Percentiles rank a stretch among this genome's conserved stretches.
These are phyloP conservation scores for Cenchrus purpureus DNA, from an alignment of 176 grass and related monocot genomes.

Conservation along the genomic window DNA sequence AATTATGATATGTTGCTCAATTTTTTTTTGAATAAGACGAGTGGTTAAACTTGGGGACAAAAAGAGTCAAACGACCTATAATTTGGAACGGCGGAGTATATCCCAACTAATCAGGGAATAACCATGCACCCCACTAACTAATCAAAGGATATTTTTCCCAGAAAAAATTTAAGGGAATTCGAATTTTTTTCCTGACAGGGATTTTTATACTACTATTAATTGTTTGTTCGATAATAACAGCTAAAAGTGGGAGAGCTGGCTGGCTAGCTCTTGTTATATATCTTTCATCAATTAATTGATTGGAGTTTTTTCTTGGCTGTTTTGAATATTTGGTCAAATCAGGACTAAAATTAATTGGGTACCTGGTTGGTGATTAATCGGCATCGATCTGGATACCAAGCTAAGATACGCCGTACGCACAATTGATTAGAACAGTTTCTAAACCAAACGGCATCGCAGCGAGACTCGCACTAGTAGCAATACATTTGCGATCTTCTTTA, in stretches of 20 bases:
- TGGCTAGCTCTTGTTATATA: neutral
- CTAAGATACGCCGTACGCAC: slow-evolving; percentile 3
- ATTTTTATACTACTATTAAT: neutral
- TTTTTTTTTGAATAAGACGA: too few relatives aligned
- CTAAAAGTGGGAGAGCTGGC: neutral
- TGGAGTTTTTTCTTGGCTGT: neutral
- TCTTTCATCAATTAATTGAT: neutral
- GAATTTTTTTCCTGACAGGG: neutral
- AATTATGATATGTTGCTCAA: too few relatives aligned
- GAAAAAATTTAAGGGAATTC: neutral
- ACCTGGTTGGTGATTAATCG: slow-evolving; percentile 40
- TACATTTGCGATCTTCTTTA: neutral
- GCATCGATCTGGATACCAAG: slow-evolving; percentile 26
- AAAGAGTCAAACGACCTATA: too few relatives aligned
- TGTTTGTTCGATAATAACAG: neutral
- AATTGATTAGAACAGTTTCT: neutral
- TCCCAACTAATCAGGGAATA: slow-evolving; percentile 15
- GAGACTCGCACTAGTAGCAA: neutral
- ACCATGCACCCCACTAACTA: neutral
- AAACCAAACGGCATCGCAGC: neutral
- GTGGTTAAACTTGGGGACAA: too few relatives aligned
- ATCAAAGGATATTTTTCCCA: neutral
- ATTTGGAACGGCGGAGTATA: neutral
- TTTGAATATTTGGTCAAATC: neutral
- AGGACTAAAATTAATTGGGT: neutral